phyloP scores from a whole-genome alignment of 2,329 filamentous ascomycete genomes.

The Trichoderma cornu-damae region DNA sequence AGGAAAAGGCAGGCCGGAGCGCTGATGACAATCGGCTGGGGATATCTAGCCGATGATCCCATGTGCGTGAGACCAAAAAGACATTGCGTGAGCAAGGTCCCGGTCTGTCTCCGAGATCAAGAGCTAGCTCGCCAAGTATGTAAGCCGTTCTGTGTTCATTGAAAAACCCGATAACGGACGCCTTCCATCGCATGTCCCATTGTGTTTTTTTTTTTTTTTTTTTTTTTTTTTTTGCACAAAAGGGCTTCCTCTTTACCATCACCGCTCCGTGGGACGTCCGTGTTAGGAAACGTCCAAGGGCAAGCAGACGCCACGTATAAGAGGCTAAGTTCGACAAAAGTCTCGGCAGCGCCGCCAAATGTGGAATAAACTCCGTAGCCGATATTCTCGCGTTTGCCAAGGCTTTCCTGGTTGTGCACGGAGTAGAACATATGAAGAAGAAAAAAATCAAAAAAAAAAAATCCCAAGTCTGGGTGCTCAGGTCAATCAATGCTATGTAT shows the following conservation, averaged over 20 bases:
- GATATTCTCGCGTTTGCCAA: neutral
- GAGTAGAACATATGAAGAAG: neutral
- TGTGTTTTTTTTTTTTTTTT: too few relatives aligned
- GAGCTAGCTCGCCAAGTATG: neutral
- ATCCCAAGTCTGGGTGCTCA: neutral
- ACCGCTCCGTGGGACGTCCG: neutral
- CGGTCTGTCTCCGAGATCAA: neutral
- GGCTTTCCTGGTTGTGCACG: neutral
- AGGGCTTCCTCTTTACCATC: neutral
- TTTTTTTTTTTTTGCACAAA: neutral
- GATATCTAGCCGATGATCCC: constrained; percentile 7
- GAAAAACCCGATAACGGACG: neutral
- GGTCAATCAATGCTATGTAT: neutral
- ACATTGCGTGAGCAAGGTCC: neutral
- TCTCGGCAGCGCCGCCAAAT: constrained; percentile 5
- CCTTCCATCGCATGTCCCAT: neutral
- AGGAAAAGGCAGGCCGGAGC: constrained; percentile 7
- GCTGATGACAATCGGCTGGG: neutral
- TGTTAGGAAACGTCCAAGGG: neutral
- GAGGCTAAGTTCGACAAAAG: neutral
- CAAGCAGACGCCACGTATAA: neutral
- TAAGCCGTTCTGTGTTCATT: neutral
- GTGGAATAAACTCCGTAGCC: constrained; percentile 4
- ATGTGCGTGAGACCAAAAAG: neutral
- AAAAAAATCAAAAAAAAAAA: too few relatives aligned